phyloP scores from a whole-genome alignment of 352 stramenopile genomes.

The Phytophthora sp. region DNA sequence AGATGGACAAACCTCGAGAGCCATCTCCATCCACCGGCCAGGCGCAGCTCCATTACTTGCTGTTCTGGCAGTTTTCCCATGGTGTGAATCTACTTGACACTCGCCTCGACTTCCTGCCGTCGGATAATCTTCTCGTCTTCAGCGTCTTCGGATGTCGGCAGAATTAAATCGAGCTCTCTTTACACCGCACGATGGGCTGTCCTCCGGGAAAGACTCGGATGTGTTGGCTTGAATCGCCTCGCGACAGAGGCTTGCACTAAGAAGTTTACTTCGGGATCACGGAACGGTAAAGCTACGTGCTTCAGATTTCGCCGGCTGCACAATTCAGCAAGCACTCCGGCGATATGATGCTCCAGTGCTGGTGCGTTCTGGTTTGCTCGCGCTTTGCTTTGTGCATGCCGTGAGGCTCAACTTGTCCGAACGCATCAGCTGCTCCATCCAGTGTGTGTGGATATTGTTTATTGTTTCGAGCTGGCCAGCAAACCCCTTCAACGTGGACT shows the following conservation, averaged over 20 bases:
- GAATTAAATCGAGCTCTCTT: background rate
- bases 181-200: background rate
- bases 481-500: background rate
- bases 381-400: background rate
- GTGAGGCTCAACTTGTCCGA: conserved; percentile 1
- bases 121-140: too few relatives aligned
- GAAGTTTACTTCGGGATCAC: background rate
- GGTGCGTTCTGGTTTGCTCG: background rate
- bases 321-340: background rate
- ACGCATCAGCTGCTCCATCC: conserved; percentile 4
- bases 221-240: background rate
- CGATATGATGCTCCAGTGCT: background rate
- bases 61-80: background rate
- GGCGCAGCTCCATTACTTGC: background rate
- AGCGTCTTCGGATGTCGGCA: too few relatives aligned
- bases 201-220: background rate
- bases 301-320: background rate
- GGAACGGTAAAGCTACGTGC: background rate
- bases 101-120: background rate
- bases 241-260: background rate
- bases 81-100: background rate
- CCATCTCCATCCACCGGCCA: background rate
- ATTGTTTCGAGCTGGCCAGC: background rate
- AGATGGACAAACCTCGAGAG: background rate
- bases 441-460: too few relatives aligned